Conservation (phyloP, 2,329 filamentous ascomycete species). For the Colletotrichum agaves region DNA sequence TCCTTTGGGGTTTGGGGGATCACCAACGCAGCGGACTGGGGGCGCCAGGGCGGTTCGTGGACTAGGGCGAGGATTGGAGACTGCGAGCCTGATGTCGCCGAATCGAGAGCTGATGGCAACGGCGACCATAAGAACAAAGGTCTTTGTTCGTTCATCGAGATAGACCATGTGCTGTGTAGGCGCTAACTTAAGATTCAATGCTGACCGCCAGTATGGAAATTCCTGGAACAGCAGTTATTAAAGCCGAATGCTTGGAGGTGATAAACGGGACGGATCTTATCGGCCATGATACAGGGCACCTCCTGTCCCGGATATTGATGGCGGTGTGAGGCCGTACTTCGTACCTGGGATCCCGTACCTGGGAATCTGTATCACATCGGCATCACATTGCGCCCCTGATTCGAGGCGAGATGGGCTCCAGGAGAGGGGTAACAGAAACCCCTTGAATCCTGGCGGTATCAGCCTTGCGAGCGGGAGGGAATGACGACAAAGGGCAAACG, state of each 20-base stretch:
- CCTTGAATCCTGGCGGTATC: slow-evolving; percentile 1
- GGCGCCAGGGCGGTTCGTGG: slow-evolving; percentile 1
- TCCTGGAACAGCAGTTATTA: not conserved
- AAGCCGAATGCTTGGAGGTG: not conserved
- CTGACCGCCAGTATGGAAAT: not conserved
- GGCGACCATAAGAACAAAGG: slow-evolving; percentile 7
- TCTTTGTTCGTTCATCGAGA: not conserved
- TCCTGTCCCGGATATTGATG: not conserved
- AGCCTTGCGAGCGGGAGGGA: not conserved
- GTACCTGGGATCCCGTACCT: not conserved
- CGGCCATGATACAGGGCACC: slow-evolving; percentile 5
- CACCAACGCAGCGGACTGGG: slow-evolving; percentile 26
- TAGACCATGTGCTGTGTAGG: not conserved
- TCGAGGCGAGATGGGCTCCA: slow-evolving; percentile 8
- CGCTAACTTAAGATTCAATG: not conserved
- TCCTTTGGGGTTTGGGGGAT: slow-evolving; percentile 21
- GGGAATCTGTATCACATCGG: slow-evolving; percentile 17
- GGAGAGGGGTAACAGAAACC: slow-evolving; percentile 15
- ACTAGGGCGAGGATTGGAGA: not conserved
- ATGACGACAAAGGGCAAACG: slow-evolving; percentile 17
- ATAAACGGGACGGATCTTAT: slow-evolving; percentile 18
- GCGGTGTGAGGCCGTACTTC: not conserved
- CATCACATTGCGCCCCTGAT: slow-evolving; percentile 24
- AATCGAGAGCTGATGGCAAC: not conserved
- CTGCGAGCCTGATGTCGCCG: not conserved